Base-by-base conservation (phyloP, 306 rosid species). In the Cucurbita argyrosperma region DNA sequence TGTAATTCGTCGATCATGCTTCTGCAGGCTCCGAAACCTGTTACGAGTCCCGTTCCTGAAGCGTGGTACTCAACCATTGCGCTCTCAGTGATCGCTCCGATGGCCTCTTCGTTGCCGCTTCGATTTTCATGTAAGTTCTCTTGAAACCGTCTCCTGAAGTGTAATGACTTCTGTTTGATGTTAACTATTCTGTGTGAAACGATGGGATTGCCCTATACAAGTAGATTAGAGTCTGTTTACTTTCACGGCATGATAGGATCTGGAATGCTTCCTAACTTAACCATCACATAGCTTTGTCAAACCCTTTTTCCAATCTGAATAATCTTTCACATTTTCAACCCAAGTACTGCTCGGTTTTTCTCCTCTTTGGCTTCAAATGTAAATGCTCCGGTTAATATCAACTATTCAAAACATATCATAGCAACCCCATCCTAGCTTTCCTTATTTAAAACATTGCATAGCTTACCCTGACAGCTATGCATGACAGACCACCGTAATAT, bases 61-160 rank as follows among this genome's bases (percentile, higher is more conserved):
- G 80, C 91, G 15, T 80, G 82, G 84, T 91, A 84, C 83, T 96
- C 92, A 3, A 84, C 90, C 19, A 86, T 93, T 18, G 85, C 92
- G 82, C 82, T 85, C 38, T 46, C 90, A 50, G 84, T 84, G 64
- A 86, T 94, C 75, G 82, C 88, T 42, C 88, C 56, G 68, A 89
- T 77, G 92, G 99, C 37, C 99, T 94, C 85, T 16, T 89, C 66
- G 60, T 94, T 72, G 86, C 99, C n/a, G 96, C 96, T 30, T 88
- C 90, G 37, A 89, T 87, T 90, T 88, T 89, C 88, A 88, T 94
- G 99, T 91, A 72, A 83, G 95, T 82, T 78, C 76, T 74, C 78
- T 89, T 83, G 46, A 77, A 79, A 72, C 10, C 13, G 38, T 45
- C 9, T 13, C 19, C 15, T 60, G 19, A 12, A 59, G 52, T 13